These are phyloP conservation scores for Penicillium paxilli DNA, from an alignment of 495 filamentous ascomycete genomes.

Conservation along the genomic window DNA sequence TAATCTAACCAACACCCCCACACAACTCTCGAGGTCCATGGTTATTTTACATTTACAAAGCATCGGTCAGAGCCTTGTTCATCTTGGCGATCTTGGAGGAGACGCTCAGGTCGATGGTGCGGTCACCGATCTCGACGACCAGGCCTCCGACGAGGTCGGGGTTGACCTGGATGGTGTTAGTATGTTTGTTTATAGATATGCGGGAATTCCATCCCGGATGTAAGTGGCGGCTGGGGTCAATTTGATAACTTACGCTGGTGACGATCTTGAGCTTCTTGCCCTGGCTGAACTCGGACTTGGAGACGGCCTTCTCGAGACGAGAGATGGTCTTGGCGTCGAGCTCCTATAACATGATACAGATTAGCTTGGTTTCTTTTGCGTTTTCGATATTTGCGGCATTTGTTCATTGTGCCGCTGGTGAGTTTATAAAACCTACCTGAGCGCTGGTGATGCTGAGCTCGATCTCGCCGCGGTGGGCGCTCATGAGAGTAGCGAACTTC, in stretches of 20 bases:
- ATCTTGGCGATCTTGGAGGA: slow-evolving; percentile 93
- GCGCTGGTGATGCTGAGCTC: slow-evolving; percentile 89
- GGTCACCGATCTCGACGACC: slow-evolving; percentile 94
- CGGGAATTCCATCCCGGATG: no score
- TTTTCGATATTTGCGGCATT: no score
- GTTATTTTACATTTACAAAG: slow-evolving; percentile 71
- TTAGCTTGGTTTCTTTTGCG: no score
- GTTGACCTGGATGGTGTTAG: slow-evolving; percentile 64
- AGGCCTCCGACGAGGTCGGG: slow-evolving; percentile 92
- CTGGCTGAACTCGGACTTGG: slow-evolving; percentile 85
- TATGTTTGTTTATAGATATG: no score
- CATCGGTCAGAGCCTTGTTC: slow-evolving; percentile 97
- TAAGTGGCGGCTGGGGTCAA: no score
- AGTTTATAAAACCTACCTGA: slow-evolving; percentile 68
- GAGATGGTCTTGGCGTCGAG: slow-evolving; percentile 81
- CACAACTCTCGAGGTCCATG: slow-evolving; percentile 15
- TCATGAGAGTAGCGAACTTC: slow-evolving; percentile 86
- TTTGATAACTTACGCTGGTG: slow-evolving; percentile 69
- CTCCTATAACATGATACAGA: slow-evolving; percentile 53
- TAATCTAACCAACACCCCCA: slow-evolving; percentile 24
- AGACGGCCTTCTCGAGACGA: slow-evolving; percentile 82
- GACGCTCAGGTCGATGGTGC: slow-evolving; percentile 96
- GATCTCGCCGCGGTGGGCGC: slow-evolving; percentile 86
- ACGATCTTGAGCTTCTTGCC: slow-evolving; percentile 98
- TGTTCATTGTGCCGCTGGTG: no score